These are phyloP conservation scores for Naematelia encephala DNA, from an alignment of 768 basidiomycete species.

Conservation along the genomic window DNA sequence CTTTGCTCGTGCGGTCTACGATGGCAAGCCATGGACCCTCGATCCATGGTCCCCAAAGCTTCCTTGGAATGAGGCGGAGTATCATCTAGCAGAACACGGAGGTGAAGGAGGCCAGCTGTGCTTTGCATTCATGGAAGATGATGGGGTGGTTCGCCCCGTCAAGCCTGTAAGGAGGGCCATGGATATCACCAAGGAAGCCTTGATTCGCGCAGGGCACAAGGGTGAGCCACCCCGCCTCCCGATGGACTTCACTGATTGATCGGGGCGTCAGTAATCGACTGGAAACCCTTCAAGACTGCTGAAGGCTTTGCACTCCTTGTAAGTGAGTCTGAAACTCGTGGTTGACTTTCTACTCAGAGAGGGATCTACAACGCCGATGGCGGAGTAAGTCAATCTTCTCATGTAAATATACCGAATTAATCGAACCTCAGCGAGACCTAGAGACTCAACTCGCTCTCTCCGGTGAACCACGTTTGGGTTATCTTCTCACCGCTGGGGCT, in stretches of 20 bases:
- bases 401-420: not conserved
- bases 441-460: slow-evolving; percentile 16
- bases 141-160: slow-evolving; percentile 61
- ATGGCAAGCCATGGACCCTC: slow-evolving; percentile 62
- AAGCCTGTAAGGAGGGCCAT: slow-evolving; percentile 66
- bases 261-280: slow-evolving; percentile 63
- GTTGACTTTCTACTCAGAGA: not conserved
- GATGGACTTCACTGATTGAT: not conserved
- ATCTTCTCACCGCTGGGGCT: slow-evolving; percentile 50
- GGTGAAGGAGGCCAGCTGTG: slow-evolving; percentile 56
- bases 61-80: slow-evolving; percentile 50
- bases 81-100: slow-evolving; percentile 61
- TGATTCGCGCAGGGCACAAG: slow-evolving; percentile 63
- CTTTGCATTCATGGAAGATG: slow-evolving; percentile 66
- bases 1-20: slow-evolving; percentile 66
- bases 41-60: slow-evolving; percentile 52
- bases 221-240: slow-evolving; percentile 52
- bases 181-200: slow-evolving; percentile 58
- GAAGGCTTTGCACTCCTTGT: slow-evolving; percentile 10
- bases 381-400: not conserved
- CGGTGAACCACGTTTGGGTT: slow-evolving; percentile 51
- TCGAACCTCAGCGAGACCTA: slow-evolving; percentile 6
- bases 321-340: not conserved
- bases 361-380: slow-evolving; percentile 14
- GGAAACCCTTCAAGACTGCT: slow-evolving; percentile 52